Base-by-base conservation (phyloP, 257 asterid genomes). In the Plectranthus barbatus region DNA sequence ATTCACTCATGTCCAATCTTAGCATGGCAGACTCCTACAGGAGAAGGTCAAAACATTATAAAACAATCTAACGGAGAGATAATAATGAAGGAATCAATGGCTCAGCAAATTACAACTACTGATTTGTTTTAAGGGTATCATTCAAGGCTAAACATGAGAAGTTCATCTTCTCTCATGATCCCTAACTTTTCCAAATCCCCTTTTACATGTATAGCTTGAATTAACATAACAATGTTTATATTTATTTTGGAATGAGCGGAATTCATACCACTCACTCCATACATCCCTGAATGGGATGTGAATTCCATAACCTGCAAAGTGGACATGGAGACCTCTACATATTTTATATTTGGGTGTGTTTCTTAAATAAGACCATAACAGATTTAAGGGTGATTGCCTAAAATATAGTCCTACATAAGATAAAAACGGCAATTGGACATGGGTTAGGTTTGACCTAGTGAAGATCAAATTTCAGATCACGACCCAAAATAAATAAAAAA, bases 1-100 rank as follows among this genome's bases (percentile, higher is more conserved):
- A 93, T 74, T 93, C 99, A 41, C 96, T 93, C 99, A 93, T 93
- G 74, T 93, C 99, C 83, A 93, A 74, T 76, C 99, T 82, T 48
- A 93, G 80, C 99, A 93, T 93, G 61, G 95, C 88, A 0, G 90
- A 79, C 66, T 90, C 99, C 99, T 93, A 69, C 64, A 72, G 59
- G 62, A 64, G 36, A 61, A 66, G 65, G 34, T 36, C 19, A 29
- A 57, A 47, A 8, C 21, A 67, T 48, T 14, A 69, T 62, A 21
- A 39, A 77, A 76, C 59, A 53, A 53, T 42, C 46, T 20, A 21
- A 9, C 6, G 15, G 65, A 26, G 46, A 9, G 18, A 39, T 47
- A 36, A 47, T 57, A 26, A 68, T 5, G 5, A 14, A 20, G 41
- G 56, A 42, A 19, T 45, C 40, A 47, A 23, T 40, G 40, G 61